These are phyloP conservation scores for Pseudogymnoascus sp. DNA, from an alignment of 2,329 filamentous ascomycete species.

Conservation along the genomic window DNA sequence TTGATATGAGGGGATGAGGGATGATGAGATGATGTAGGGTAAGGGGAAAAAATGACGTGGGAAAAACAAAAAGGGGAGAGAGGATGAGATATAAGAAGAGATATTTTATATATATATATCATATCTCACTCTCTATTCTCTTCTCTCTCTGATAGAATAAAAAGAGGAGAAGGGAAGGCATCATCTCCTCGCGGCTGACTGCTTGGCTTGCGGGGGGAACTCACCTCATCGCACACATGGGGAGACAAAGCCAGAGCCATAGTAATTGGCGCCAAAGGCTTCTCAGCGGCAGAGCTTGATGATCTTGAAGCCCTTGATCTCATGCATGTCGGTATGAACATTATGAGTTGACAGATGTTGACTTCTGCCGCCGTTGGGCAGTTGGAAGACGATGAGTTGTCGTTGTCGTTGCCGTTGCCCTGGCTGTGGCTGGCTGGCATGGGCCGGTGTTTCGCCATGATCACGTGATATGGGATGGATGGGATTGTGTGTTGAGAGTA, in stretches of 20 bases:
- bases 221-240: background rate
- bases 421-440: background rate
- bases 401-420: background rate
- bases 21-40: background rate
- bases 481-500: too few relatives aligned
- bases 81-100: background rate
- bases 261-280: background rate
- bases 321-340: background rate
- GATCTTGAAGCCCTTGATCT: constrained; percentile 2
- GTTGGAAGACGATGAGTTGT: constrained; percentile 5
- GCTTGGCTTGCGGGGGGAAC: background rate
- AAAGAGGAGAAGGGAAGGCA: background rate
- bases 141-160: background rate
- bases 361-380: background rate
- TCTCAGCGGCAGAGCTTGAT: background rate
- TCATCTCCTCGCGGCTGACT: background rate
- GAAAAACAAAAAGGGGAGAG: background rate
- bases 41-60: background rate
- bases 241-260: background rate
- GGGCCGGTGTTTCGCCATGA: background rate
- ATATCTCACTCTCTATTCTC: background rate
- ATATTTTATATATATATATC: constrained; percentile 1
- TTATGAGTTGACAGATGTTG: constrained; percentile 5
- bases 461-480: background rate
- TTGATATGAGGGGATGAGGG: background rate